Percentiles rank a stretch among this genome's conserved stretches.
These are phyloP conservation scores for Russula ochroleuca DNA, from an alignment of 768 basidiomycete genomes.

Conservation along the genomic window DNA sequence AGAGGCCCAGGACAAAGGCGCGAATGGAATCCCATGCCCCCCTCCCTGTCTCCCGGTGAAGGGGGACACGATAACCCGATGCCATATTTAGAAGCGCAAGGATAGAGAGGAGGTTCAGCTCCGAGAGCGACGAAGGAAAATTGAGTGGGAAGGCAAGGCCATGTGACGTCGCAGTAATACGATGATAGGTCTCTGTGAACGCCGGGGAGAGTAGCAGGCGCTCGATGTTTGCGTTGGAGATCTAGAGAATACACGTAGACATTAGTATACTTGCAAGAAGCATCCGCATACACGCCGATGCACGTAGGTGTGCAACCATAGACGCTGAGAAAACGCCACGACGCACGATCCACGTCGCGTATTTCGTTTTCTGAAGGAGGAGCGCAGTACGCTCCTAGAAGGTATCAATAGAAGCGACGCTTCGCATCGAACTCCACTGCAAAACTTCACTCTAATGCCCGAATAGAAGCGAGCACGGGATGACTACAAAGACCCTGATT, in stretches of 20 bases:
- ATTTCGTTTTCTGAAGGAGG: conserved; percentile 5
- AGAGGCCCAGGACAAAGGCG: conserved; percentile 66
- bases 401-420: neutral
- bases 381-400: too few relatives aligned
- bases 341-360: neutral
- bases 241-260: conserved; percentile 38
- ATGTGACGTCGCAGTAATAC: conserved; percentile 53
- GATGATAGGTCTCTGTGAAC: conserved; percentile 57
- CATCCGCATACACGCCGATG: neutral
- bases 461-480: neutral
- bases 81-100: conserved; percentile 80
- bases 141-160: conserved; percentile 75
- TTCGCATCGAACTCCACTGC: neutral
- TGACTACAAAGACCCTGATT: neutral
- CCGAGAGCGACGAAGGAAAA: conserved; percentile 65
- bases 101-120: conserved; percentile 77
- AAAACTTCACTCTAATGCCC: conserved; percentile 2
- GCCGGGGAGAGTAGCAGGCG: conserved; percentile 60
- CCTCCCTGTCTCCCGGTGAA: conserved; percentile 67
- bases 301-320: conserved; percentile 4
- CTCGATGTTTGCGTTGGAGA: conserved; percentile 52
- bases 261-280: conserved; percentile 10
- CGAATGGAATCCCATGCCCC: conserved; percentile 84
- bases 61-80: conserved; percentile 70
- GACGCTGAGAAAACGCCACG: conserved; percentile 15